Conservation (phyloP, 148 eudicot genomes). For the Diospyros kaki region DNA sequence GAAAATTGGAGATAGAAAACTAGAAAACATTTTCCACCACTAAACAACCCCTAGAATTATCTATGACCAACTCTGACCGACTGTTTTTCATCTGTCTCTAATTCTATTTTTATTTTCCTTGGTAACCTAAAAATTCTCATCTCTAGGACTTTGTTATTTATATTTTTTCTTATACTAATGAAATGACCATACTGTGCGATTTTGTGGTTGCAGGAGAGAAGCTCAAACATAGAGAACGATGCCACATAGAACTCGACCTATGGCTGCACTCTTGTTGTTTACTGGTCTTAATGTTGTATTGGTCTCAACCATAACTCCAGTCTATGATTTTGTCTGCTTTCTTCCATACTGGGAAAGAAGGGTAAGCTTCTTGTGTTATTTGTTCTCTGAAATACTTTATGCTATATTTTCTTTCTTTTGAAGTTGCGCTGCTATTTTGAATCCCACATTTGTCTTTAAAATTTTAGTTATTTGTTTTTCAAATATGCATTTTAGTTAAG, state of each 20-base stretch:
- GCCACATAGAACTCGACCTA: slow-evolving; percentile 85
- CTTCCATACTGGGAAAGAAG: slow-evolving; percentile 92
- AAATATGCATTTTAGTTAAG: too few species aligned
- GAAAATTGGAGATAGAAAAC: too few species aligned
- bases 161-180: not conserved
- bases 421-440: too few species aligned
- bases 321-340: slow-evolving; percentile 87
- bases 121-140: not conserved
- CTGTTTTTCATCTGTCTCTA: too few species aligned
- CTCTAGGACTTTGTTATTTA: not conserved
- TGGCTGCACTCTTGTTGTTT: slow-evolving; percentile 77
- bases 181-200: not conserved
- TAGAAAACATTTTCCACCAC: too few species aligned
- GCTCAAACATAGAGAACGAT: slow-evolving; percentile 27
- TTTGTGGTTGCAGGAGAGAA: slow-evolving; percentile 16
- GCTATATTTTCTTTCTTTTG: too few species aligned
- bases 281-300: slow-evolving; percentile 71
- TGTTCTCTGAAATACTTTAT: not conserved
- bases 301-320: slow-evolving; percentile 71
- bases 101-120: too few species aligned
- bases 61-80: too few species aligned
- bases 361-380: slow-evolving; percentile 40
- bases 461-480: too few species aligned
- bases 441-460: too few species aligned
- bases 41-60: too few species aligned